These are phyloP conservation scores for Coleophoma eucalyptorum DNA, from an alignment of 2,329 filamentous ascomycete genomes.

Conservation along the genomic window DNA sequence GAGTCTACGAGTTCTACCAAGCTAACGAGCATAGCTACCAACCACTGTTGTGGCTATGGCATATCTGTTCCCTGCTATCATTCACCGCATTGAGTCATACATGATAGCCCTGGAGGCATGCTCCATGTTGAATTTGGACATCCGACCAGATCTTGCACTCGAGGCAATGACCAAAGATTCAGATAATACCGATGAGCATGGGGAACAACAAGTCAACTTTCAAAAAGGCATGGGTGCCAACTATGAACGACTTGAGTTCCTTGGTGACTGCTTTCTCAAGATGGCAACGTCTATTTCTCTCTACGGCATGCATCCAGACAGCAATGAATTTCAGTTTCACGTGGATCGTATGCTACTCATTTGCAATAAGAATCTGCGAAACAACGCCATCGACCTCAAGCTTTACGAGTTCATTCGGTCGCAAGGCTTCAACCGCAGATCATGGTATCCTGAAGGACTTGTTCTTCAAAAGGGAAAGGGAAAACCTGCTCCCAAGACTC, in stretches of 20 bases:
- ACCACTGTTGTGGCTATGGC: constrained; percentile 67
- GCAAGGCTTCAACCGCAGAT: constrained; percentile 69
- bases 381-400: constrained; percentile 64
- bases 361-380: constrained; percentile 87
- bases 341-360: constrained; percentile 87
- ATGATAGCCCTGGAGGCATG: constrained; percentile 78
- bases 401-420: constrained; percentile 77
- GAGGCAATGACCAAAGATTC: constrained; percentile 93
- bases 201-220: constrained; percentile 64
- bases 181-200: constrained; percentile 74
- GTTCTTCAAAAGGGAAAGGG: constrained; percentile 70
- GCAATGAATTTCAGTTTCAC: constrained; percentile 84
- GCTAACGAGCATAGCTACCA: constrained; percentile 50
- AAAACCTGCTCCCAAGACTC: constrained; percentile 49
- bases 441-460: constrained; percentile 84
- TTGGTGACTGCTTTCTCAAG: constrained; percentile 92
- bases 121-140: constrained; percentile 55
- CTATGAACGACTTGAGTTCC: constrained; percentile 90
- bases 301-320: constrained; percentile 71
- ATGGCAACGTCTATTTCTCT: constrained; percentile 90
- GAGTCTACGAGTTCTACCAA: not conserved
- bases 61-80: constrained; percentile 76
- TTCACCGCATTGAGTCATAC: constrained; percentile 77
- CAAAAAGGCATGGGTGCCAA: constrained; percentile 88
- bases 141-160: constrained; percentile 68